A percentile compares a stretch with the other conserved stretches of the same genome.
Conservation (phyloP, 73 alveolate genomes). For the Uronychia setigera region DNA sequence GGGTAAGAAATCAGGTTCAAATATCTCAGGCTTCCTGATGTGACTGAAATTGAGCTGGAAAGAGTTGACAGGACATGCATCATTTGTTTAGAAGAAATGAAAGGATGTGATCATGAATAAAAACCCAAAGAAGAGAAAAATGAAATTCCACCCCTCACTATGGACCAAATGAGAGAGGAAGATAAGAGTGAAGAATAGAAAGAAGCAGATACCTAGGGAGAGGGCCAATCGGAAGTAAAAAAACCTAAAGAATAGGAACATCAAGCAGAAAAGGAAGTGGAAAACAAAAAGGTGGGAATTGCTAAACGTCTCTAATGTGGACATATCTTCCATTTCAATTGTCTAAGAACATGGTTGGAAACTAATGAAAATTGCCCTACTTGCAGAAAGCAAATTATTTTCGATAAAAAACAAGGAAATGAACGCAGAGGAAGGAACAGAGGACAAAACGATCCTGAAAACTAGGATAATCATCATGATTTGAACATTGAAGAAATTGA, state of each 20-base stretch:
- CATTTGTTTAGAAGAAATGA: slow-evolving; percentile 45
- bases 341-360: slow-evolving; percentile 72
- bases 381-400: slow-evolving; percentile 58
- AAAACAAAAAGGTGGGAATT: not conserved
- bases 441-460: not conserved
- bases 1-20: not conserved
- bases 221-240: not conserved
- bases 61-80: slow-evolving; percentile 62
- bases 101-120: not conserved
- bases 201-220: too few species aligned
- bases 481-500: not conserved
- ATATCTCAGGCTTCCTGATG: slow-evolving; percentile 39
- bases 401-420: not conserved
- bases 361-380: slow-evolving; percentile 74
- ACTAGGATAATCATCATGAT: too few species aligned
- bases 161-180: not conserved
- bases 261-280: not conserved
- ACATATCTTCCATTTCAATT: slow-evolving; percentile 69
- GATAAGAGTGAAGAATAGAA: not conserved
- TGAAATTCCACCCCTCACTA: not conserved
- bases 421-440: not conserved
- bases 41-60: slow-evolving; percentile 15
- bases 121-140: not conserved
- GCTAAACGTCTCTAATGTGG: slow-evolving; percentile 77
- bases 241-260: not conserved